phyloP scores from a whole-genome alignment of 2,329 filamentous ascomycete species.

The Trichoderma hamatum region DNA sequence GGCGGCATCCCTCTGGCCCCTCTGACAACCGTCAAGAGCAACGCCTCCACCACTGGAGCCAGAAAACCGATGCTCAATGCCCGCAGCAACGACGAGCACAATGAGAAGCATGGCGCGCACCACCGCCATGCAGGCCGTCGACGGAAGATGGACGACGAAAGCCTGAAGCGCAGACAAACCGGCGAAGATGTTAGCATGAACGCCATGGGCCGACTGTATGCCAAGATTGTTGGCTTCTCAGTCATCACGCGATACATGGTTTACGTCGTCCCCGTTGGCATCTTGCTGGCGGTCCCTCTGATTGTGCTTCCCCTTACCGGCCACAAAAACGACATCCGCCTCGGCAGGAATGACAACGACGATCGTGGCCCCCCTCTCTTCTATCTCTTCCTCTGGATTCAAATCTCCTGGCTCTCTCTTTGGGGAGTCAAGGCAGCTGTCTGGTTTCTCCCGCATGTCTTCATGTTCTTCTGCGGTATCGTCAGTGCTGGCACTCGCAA shows the following conservation, averaged over 20 bases:
- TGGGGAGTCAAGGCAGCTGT: slow-evolving; percentile 70
- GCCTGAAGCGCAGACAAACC: slow-evolving; percentile 48
- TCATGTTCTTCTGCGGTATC: slow-evolving; percentile 71
- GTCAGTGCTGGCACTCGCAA: slow-evolving; percentile 71
- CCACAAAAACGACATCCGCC: slow-evolving; percentile 41
- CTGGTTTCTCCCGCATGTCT: slow-evolving; percentile 60
- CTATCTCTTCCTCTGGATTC: slow-evolving; percentile 68
- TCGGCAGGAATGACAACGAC: slow-evolving; percentile 46
- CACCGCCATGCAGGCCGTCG: slow-evolving; percentile 49
- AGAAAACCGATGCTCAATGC: slow-evolving; percentile 48
- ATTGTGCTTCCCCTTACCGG: slow-evolving; percentile 55
- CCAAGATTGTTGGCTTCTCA: slow-evolving; percentile 65
- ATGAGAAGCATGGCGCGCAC: slow-evolving; percentile 49
- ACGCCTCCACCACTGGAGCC: slow-evolving; percentile 57
- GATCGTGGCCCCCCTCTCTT: slow-evolving; percentile 58
- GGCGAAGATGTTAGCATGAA: slow-evolving; percentile 62
- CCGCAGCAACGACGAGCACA: slow-evolving; percentile 39
- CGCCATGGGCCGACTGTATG: slow-evolving; percentile 67
- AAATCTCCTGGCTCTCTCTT: slow-evolving; percentile 67
- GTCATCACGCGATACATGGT: slow-evolving; percentile 67
- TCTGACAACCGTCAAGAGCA: slow-evolving; percentile 58
- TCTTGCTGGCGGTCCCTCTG: slow-evolving; percentile 64
- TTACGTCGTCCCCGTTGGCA: slow-evolving; percentile 66
- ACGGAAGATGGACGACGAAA: slow-evolving; percentile 49
- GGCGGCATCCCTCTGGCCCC: slow-evolving; percentile 43